Evolutionary conservation across 2,329 filamentous ascomycete genomes (phyloP), one percentile per base, ranked within the genome.

Genomic region (Penicillium verrucosum): DNA sequence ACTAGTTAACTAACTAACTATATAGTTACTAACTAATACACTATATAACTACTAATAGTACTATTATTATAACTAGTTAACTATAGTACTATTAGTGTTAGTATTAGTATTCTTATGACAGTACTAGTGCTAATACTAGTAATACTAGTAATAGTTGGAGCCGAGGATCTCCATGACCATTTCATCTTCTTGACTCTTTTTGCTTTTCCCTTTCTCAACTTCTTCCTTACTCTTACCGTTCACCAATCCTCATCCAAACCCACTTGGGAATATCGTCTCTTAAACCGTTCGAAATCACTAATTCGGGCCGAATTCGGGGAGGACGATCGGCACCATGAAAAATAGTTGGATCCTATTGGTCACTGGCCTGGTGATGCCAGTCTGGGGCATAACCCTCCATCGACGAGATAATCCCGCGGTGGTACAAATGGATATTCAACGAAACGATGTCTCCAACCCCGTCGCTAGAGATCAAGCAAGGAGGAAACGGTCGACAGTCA

Each of bases 341-440:
- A 57, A 56, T 52, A 55, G 60, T 8, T 60, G 59, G 50, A 48
- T 57, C 59, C 58, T 59, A 47, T 66, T 57, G 45, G 61, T 32
- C 23, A 58, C 46, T 45, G 21, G 29, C 29, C 61, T 56, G 18
- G 58, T 54, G 37, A 51, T 56, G 34, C 55, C 56, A 16, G 56
- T 32, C 16, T 61, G 43, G 60, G 57, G 68, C 1, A 61, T 77
- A 27, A 60, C 64, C 37, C 68, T 77, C 18, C 64, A 70, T 41
- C 51, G 68, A 54, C 62, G 73, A 59, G 70, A 71, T 48, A 52
- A 54, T n/a, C 79, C 81, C 4, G 73, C 71, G 48, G 81, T 82
- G 14, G 70, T 84, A 21, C 68, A 76, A 14, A 73, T 83, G 51
- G 76, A 80, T 51, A 82, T 83, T 41, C 73, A 81, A 60, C 78